Evolutionary conservation across 345 rosid genomes (phyloP).

Genomic region (Trapa incisa): DNA sequence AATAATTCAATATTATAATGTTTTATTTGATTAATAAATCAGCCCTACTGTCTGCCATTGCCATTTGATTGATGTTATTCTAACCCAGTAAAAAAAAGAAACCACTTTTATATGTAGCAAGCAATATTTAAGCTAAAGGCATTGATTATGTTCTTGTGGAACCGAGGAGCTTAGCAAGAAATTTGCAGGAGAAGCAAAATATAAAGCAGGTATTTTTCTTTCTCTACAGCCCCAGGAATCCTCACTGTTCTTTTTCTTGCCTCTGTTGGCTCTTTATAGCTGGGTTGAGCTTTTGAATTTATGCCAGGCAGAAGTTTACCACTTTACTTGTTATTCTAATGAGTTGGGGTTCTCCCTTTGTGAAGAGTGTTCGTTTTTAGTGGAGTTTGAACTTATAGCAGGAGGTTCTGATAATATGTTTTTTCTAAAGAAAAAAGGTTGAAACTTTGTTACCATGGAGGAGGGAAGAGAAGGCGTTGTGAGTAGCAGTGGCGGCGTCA

Average conservation of each 20-base stretch:
- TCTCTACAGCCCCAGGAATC: background rate
- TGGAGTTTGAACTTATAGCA: no score
- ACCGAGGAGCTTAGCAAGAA: slow-evolving; percentile 11
- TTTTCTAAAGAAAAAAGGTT: background rate
- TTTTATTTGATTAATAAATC: no score
- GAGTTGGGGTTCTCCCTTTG: background rate
- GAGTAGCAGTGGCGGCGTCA: slow-evolving; percentile 47
- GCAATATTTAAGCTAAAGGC: no score
- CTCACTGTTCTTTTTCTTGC: slow-evolving; percentile 1
- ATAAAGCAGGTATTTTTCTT: background rate
- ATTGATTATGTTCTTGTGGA: no score
- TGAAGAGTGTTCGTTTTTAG: no score
- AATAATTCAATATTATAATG: no score
- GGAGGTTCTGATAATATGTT: background rate
- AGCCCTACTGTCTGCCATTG: no score
- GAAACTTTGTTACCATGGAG: slow-evolving; percentile 51
- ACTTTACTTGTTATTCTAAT: background rate
- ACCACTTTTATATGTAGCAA: no score
- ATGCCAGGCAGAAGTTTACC: background rate
- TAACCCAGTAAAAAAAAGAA: no score
- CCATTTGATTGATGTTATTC: no score
- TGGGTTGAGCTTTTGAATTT: background rate
- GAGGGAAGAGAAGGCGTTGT: slow-evolving; percentile 45
- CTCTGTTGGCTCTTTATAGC: background rate
- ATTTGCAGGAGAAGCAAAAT: slow-evolving; percentile 2